Percentiles rank a stretch among this genome's conserved stretches.
phyloP scores from a whole-genome alignment of 306 rosid genomes.

The Rosa persica region DNA sequence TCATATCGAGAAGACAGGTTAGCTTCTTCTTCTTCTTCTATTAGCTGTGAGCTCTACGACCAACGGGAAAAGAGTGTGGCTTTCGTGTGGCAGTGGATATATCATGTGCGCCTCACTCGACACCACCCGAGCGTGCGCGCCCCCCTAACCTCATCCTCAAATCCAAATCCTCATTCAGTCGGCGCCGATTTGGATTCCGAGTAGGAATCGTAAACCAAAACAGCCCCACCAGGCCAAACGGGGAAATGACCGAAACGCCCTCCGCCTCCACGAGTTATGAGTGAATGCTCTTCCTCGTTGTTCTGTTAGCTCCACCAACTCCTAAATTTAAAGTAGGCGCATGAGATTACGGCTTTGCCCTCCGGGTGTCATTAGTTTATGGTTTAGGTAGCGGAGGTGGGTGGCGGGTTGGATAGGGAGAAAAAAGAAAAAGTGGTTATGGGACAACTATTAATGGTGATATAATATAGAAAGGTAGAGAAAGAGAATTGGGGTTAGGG shows the following conservation, averaged over 20 bases:
- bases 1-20: neutral
- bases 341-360: slow-evolving; percentile 23
- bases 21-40: neutral
- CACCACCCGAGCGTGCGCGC: slow-evolving; percentile 31
- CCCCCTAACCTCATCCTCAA: neutral
- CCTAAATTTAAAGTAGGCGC: neutral
- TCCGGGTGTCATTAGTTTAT: neutral
- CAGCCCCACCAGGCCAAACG: too few species aligned
- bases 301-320: slow-evolving; percentile 40
- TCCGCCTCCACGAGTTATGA: neutral
- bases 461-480: neutral
- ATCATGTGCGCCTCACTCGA: slow-evolving; percentile 22
- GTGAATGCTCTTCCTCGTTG: slow-evolving; percentile 10
- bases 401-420: slow-evolving; percentile 2
- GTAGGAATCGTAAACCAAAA: too few species aligned
- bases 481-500: slow-evolving; percentile 19
- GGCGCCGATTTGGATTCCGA: slow-evolving; percentile 32
- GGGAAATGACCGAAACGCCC: slow-evolving; percentile 21
- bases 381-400: neutral
- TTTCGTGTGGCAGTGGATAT: slow-evolving; percentile 26
- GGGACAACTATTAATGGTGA: neutral
- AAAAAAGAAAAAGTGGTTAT: neutral
- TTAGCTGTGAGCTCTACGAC: neutral
- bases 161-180: slow-evolving; percentile 27
- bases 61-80: slow-evolving; percentile 27